Evolutionary conservation across 179 eudicot species (phyloP).

Genomic region (Silene vulgaris): DNA sequence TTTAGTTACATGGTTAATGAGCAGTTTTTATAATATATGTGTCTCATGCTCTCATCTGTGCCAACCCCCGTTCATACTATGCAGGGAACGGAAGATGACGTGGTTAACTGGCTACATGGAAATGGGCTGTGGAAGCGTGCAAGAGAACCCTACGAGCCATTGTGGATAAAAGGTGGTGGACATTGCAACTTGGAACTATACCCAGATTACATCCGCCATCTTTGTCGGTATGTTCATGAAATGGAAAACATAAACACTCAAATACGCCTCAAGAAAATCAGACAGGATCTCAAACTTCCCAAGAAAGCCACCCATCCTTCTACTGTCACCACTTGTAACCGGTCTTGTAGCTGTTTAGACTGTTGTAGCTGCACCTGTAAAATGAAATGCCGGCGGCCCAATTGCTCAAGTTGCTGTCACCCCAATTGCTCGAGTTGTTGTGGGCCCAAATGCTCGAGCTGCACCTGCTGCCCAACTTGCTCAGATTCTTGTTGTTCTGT

Average conservation of each 20-base stretch:
- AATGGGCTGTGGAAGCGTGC: conserved; percentile 81
- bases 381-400: conserved; percentile 37
- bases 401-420: neutral
- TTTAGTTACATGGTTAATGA: no score
- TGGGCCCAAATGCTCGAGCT: conserved; percentile 36
- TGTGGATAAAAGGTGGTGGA: conserved; percentile 99
- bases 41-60: no score
- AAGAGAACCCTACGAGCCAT: conserved; percentile 88
- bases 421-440: neutral
- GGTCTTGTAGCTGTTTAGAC: conserved; percentile 47
- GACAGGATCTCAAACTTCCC: conserved; percentile 34
- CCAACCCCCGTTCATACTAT: neutral
- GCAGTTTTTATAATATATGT: no score
- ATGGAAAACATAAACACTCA: conserved; percentile 79
- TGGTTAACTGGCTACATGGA: conserved; percentile 88
- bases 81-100: conserved; percentile 97
- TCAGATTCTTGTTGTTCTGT: conserved; percentile 18
- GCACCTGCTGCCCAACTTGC: conserved; percentile 25
- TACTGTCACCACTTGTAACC: conserved; percentile 30
- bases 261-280: conserved; percentile 58
- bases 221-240: conserved; percentile 70
- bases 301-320: conserved; percentile 24
- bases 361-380: conserved; percentile 43
- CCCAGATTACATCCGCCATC: conserved; percentile 93
- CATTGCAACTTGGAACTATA: conserved; percentile 96